Evolutionary conservation across 2,329 filamentous ascomycete species (phyloP), one percentile per base, ranked within the genome.

Genomic region (Exophiala xenobiotica): DNA sequence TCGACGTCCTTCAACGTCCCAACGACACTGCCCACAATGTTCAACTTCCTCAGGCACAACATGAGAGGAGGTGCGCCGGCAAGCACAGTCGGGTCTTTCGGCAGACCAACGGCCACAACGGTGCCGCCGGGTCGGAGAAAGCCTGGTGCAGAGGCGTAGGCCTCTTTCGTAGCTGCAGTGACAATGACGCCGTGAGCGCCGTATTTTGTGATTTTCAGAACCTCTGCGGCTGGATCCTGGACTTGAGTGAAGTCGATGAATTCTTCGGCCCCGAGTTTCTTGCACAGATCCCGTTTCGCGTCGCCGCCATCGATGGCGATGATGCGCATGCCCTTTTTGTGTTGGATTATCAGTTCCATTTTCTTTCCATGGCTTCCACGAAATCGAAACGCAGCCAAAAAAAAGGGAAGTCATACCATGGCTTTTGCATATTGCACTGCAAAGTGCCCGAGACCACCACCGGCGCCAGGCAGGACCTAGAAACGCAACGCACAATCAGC

Each of bases 1-100:
- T 74, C 71, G 1, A 74, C 71, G 53, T 75, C 71, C 60, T 73
- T 74, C 54, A 72, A 47, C 11, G 70, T 74, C 4, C 70, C 72
- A 1, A 68, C 68, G 12, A 74, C 67, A 50, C 67, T 70, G 0
- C 71, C 72, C 16, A 74, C 70, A 31, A 74, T 58, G 49, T 74
- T 74, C 46, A 74, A 49, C 42, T 65, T 68, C 61, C 65, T 72
- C 64, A 73, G 40, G 26, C 65, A 68, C 59, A 73, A 51, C 56
- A 65, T 42, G 12, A 72, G 46, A 7, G 72, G 72, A 41, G 66
- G 63, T 20, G 70, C 68, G 20, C 68, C 68, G 6, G 68, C 68
- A n/a, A 70, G 33, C 3, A 70, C 58, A 20, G 59, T 63, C 0
- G 64, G 53, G 50, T 68, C 66, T 14, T 57, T 57, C 1, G 68